Base-by-base conservation (phyloP, 805 yeast species). In the Yarrowia osloensis region DNA sequence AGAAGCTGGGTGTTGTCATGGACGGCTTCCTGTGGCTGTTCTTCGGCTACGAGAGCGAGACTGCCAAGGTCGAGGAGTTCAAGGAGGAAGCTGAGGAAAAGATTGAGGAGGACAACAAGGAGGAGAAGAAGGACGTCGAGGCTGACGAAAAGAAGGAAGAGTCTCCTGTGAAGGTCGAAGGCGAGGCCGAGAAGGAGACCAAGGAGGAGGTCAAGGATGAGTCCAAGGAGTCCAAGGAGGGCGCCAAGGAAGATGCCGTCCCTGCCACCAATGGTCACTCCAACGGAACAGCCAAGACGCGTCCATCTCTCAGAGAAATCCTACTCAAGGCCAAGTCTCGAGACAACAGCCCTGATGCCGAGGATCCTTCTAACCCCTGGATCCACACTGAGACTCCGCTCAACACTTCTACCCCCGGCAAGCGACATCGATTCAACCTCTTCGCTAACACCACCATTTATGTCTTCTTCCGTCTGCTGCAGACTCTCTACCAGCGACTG, bases 361-460 rank as follows among this genome's bases (percentile, higher is more conserved):
- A 62, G 46, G 66, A 47, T 11, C 62, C 62, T 4, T n/a, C 62
- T 0, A n/a, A 26, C 7, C 62, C 84, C 78, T 70, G 85, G 77
- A 83, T 81, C 75, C 80, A 86, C 78, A 77, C 81, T 68, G 73
- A 55, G 75, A 72, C 73, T n/a, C 29, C 31, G 12, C 62, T 62
- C 31, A 76, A 74, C 66, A 68, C 35, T 3, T 66, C 52, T 1
- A 54, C 42, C 11, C 71, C 46, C 21, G 63, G 63, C 19, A 57
- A 72, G 65, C 74, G 78, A n/a, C 57, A 80, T 33, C 84, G 81
- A 57, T 91, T 80, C 80, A 93, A 92, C 75, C 77, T 93, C 72
- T 95, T 94, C 81, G 91, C 90, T 69, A 93, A 94, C 77, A 88
- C 97, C 4, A 87, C 93, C 67, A 85, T 93, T 42, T 95, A 95